Base-by-base conservation (phyloP, 257 asterid species). In the Echites panduratus region DNA sequence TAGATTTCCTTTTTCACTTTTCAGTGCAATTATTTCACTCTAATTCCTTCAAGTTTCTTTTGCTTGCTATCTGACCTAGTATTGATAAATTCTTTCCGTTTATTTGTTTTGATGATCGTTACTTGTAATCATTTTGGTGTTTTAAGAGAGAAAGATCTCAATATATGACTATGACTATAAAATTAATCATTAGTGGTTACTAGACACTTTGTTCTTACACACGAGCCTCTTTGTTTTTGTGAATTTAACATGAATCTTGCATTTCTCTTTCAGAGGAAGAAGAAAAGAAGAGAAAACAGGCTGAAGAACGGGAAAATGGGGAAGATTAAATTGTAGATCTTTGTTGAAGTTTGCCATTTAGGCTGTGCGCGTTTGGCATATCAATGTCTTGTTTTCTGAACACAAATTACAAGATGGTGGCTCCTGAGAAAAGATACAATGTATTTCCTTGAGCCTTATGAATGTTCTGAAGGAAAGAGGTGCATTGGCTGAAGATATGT, bases 241-340 rank as follows among this genome's bases (percentile, higher is more conserved):
- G 64, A 58, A 19, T 38, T 58, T 16, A 24, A 62, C 48, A 64
- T 38, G 48, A 9, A 64, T 58, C 27, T 38, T 38, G 69, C 13
- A 64, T 38, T 38, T 38, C 27, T 64, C 7, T 64, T 64, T 16
- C 69, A 64, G 69, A 17, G 69, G 69, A 64, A 64, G 69, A 64
- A 64, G 69, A 64, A 38, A 64, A 62, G 47, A 62, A 64, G 49
- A 64, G 48, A n/a, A 64, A 49, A 64, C 49, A 7, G 49, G 27
- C 16, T 20, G 49, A 64, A 38, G 69, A 64, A 38, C 3, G 49
- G 0, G 69, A 64, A 19, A 64, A 38, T 40, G 69, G 69, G 49
- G 69, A 64, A 64, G 69, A 64, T 38, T 64, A 20, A 38, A 64
- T 1, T 0, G 27, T 38, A 64, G 22, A 62, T 62, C 6, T 32